These are phyloP conservation scores for Penicillium angulare DNA, from an alignment of 495 filamentous ascomycete species.

Conservation along the genomic window DNA sequence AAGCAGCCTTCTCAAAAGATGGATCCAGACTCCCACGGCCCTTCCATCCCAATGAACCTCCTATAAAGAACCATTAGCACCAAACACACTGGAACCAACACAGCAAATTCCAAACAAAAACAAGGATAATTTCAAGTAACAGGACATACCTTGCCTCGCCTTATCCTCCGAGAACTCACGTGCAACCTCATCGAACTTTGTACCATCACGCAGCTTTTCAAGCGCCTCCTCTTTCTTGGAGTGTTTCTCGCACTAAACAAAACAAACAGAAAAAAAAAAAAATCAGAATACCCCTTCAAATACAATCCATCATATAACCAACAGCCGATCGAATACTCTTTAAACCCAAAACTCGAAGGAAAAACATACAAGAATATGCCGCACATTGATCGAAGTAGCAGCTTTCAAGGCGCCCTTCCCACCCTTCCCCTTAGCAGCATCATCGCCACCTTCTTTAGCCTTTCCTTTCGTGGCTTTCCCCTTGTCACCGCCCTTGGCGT, in stretches of 20 bases:
- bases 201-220: constrained; percentile 69
- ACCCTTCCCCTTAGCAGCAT: constrained; percentile 19
- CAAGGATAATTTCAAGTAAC: background rate
- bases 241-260: constrained; percentile 76
- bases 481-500: constrained; percentile 45
- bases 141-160: constrained; percentile 65
- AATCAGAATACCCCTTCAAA: too few species aligned
- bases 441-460: constrained; percentile 47
- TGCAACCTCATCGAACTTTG: constrained; percentile 88
- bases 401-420: constrained; percentile 67
- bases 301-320: background rate
- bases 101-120: too few species aligned
- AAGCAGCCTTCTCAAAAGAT: constrained; percentile 80
- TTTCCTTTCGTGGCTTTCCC: constrained; percentile 41
- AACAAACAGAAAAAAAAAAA: constrained; percentile 50
- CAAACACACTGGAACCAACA: background rate
- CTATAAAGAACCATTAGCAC: constrained; percentile 30
- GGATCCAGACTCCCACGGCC: constrained; percentile 68
- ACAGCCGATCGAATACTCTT: too few species aligned
- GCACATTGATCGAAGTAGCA: constrained; percentile 76
- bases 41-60: constrained; percentile 84
- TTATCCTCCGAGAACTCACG: constrained; percentile 87
- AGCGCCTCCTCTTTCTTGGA: constrained; percentile 85
- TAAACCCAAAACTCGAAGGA: too few species aligned
- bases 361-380: constrained; percentile 75